These are phyloP conservation scores for Hypoxylon rickii DNA, from an alignment of 495 filamentous ascomycete species.

Conservation along the genomic window DNA sequence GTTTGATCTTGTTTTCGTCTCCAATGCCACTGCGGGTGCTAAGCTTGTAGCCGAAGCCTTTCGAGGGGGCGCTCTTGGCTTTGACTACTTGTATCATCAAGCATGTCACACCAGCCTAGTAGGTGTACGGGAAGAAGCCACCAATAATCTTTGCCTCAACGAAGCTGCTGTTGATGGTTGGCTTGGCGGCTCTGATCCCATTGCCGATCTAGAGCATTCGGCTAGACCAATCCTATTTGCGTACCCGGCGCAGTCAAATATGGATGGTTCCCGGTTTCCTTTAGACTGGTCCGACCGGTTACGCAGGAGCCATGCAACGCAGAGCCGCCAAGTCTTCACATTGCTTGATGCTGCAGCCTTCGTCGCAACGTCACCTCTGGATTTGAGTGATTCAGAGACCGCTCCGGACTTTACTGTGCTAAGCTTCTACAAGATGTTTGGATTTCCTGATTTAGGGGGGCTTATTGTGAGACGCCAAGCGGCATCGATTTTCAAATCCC, in stretches of 20 bases:
- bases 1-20: slow-evolving; percentile 89
- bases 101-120: slow-evolving; percentile 89
- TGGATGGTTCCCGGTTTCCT: slow-evolving; percentile 83
- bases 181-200: slow-evolving; percentile 48
- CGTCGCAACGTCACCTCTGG: slow-evolving; percentile 74
- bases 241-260: slow-evolving; percentile 90
- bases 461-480: slow-evolving; percentile 79
- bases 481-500: slow-evolving; percentile 62
- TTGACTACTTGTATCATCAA: slow-evolving; percentile 81
- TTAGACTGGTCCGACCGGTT: slow-evolving; percentile 67
- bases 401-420: slow-evolving; percentile 88
- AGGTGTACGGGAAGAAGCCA: slow-evolving; percentile 76
- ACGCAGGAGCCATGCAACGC: slow-evolving; percentile 39
- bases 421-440: slow-evolving; percentile 97
- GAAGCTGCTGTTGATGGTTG: slow-evolving; percentile 72
- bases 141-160: slow-evolving; percentile 66
- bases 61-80: slow-evolving; percentile 64
- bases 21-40: slow-evolving; percentile 89
- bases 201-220: slow-evolving; percentile 8
- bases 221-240: slow-evolving; percentile 64
- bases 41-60: slow-evolving; percentile 83
- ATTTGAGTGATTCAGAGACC: slow-evolving; percentile 61
- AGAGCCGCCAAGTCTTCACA: slow-evolving; percentile 57
- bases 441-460: slow-evolving; percentile 89
- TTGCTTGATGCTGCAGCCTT: slow-evolving; percentile 90